Evolutionary conservation across 495 filamentous ascomycete genomes (phyloP), one percentile per base, ranked within the genome.

Genomic region (Delitschia confertaspora): DNA sequence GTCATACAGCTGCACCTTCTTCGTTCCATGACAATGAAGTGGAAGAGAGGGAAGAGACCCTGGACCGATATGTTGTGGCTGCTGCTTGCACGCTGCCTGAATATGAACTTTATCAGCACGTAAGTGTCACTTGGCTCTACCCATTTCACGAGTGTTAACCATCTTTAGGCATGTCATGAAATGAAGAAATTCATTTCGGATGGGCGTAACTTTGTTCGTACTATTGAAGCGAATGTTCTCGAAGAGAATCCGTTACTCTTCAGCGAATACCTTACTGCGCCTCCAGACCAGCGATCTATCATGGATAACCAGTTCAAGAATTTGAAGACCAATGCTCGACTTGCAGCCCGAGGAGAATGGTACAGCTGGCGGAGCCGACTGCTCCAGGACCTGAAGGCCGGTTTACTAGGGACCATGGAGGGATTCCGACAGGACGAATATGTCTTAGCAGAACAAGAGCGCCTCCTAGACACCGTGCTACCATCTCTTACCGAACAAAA

Each of bases 221-320:
- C 88, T 33, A 93, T 96, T 44, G 93, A 95, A 62, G 74, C 70
- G 0, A 84, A 91, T 48, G 93, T 85, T 0, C 79, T 79, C 46
- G 79, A 82, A 27, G 85, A 95, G 17, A 93, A 94, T 55, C 91
- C 93, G 5, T 75, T 83, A 1, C 71, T 98, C 9, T 94, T 98
- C 66, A 75, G 75, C 30, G 93, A 95, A 64, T 98, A 96, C 56
- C 75, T 89, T 38, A 76, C 75, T 0, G 88, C 89, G n/a, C 70
- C 84, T 4, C 77, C 84, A n/a, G 83, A 91, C 36, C 72, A 93
- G 48, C 82, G 80, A 53, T 60, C 75, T 1, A 71, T 91, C 34
- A 88, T 98, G 82, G 89, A 98, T 63, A 88, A 83, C 46, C 91
- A 96, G 59, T 89, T 98, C 65, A 88, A 89, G 60, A 93, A 94